Conservation (phyloP, 1,284 basidiomycete genomes). For the Amylostereum areolatum region DNA sequence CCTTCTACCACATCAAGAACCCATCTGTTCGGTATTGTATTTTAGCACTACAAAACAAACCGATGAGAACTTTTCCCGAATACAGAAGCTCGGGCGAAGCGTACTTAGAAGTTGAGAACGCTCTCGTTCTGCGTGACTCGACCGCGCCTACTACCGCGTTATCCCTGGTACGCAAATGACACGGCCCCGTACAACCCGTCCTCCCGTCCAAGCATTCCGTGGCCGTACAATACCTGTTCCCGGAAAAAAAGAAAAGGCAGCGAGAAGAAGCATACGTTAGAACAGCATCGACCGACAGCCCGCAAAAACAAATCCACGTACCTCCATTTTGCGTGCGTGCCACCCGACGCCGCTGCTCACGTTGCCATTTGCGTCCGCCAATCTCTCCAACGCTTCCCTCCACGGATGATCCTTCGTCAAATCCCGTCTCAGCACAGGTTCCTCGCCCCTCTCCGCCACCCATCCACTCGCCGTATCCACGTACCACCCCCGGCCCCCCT, state of each 20-base stretch:
- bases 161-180: conserved; percentile 86
- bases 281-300: conserved; percentile 1
- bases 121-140: too few relatives aligned
- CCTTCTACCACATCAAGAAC: too few relatives aligned
- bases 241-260: conserved; percentile 9
- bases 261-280: conserved; percentile 5
- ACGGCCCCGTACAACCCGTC: conserved; percentile 92
- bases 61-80: too few relatives aligned
- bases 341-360: conserved; percentile 89
- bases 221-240: conserved; percentile 69
- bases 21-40: too few relatives aligned
- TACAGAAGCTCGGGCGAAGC: conserved; percentile 4
- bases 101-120: not conserved
- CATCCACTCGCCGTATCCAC: conserved; percentile 86
- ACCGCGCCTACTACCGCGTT: conserved; percentile 13
- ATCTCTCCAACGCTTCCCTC: conserved; percentile 58
- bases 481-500: conserved; percentile 94
- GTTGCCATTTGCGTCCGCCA: conserved; percentile 83
- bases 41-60: too few relatives aligned
- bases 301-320: conserved; percentile 31
- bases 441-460: conserved; percentile 35
- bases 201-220: conserved; percentile 88
- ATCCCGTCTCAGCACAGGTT: conserved; percentile 47
- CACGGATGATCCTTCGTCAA: conserved; percentile 60
- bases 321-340: conserved; percentile 98